Evolutionary conservation across 208 protist genomes (phyloP), one percentile per base, ranked within the genome.

Genomic region (Herpetomonas muscarum): DNA sequence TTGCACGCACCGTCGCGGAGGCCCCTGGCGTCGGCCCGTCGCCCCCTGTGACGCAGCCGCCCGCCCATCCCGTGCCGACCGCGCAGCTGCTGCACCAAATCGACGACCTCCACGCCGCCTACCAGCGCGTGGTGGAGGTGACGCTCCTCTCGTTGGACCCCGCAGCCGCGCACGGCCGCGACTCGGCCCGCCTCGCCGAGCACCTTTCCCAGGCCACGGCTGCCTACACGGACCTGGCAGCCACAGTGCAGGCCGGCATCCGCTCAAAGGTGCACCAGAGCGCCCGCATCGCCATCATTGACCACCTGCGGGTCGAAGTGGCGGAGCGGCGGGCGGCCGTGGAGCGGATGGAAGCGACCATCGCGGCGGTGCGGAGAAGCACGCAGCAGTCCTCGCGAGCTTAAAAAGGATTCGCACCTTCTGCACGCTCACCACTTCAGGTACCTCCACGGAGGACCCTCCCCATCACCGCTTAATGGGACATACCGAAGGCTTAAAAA

Each of bases 171-270:
- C 34, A 36, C 2, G 31, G 30, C 0, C 10, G 42, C 28, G n/a
- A 41, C 13, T 30, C 32, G 42, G 59, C 13, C 30, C 10, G 3
- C 29, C 26, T 13, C 4, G 61, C 12, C 15, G 31, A 49, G 52
- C 32, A 45, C 29, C 50, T 56, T n/a, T 51, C 50, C 17, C 37
- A 22, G 22, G 26, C 32, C 1, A 12, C 44, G 52, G 51, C 2
- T 6, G 19, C 24, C 21, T 50, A 67, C 24, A 50, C 49, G 52
- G n/a, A 12, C 22, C 39, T 37, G 1, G 64, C 75, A 10, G 70
- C 39, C 7, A 29, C 19, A n/a, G 45, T 93, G 34, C 87, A 90
- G 56, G 58, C 19, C n/a, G 87, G 75, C 19, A 89, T 93, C 22
- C 79, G 87, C 44, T 70, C 55, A 10, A 90, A 90, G 55, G 49